These are phyloP conservation scores for Neofusicoccum sp. DNA, from an alignment of 2,329 filamentous ascomycete genomes.

Conservation along the genomic window DNA sequence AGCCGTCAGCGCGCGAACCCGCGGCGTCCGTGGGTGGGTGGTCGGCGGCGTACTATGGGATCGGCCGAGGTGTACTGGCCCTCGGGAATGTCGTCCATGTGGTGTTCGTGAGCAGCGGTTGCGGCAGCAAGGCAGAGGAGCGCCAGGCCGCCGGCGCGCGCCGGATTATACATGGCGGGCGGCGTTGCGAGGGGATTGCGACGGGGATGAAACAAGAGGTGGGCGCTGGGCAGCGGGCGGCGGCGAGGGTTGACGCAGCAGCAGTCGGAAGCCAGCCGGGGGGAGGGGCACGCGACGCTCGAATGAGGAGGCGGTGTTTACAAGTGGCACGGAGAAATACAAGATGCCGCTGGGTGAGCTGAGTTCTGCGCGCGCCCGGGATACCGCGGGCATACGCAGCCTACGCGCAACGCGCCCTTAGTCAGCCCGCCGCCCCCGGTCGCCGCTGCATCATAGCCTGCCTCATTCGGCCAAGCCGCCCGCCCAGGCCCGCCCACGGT, in stretches of 20 bases:
- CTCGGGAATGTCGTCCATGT: conserved; percentile 39
- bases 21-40: neutral
- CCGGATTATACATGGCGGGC: conserved; percentile 14
- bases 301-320: neutral
- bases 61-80: conserved; percentile 37
- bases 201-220: conserved; percentile 12
- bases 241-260: conserved; percentile 7
- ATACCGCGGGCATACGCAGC: conserved; percentile 1
- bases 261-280: neutral
- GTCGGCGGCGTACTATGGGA: conserved; percentile 30
- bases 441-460: conserved; percentile 15
- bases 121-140: conserved; percentile 41
- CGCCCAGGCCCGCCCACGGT: neutral
- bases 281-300: neutral
- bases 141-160: conserved; percentile 13
- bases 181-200: conserved; percentile 10
- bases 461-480: neutral
- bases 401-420: conserved; percentile 2
- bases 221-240: neutral
- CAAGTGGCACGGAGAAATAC: neutral
- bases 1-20: conserved; percentile 21
- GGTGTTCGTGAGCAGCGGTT: conserved; percentile 39
- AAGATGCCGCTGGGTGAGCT: neutral
- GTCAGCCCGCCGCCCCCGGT: conserved; percentile 1
- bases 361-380: neutral